Percentiles rank a stretch among this genome's conserved stretches.
Conservation (phyloP, 331 rosid species). For the Telfairia occidentalis region DNA sequence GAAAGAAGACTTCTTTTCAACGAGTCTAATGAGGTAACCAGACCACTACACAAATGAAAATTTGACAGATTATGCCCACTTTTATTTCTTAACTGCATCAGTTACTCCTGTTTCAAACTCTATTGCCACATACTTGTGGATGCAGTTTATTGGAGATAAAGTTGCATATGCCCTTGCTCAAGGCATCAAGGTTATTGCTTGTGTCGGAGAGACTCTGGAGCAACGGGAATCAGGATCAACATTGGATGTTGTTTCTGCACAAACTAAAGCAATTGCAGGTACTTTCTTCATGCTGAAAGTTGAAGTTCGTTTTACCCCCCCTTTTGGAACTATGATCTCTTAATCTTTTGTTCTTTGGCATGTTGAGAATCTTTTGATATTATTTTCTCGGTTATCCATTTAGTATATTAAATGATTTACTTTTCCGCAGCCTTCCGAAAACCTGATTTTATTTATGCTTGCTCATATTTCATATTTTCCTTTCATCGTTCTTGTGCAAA, state of each 20-base stretch:
- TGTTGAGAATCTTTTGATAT: not conserved
- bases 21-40: slow-evolving; percentile 59
- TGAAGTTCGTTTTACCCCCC: not conserved
- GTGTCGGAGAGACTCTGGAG: slow-evolving; percentile 93
- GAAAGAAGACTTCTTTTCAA: slow-evolving; percentile 61
- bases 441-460: not conserved
- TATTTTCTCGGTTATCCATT: not conserved
- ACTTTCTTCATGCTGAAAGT: not conserved
- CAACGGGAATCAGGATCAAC: slow-evolving; percentile 82
- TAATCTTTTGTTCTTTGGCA: not conserved
- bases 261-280: slow-evolving; percentile 85
- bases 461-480: not conserved
- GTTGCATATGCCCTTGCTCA: slow-evolving; percentile 77
- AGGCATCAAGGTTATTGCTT: slow-evolving; percentile 82
- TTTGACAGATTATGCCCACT: not conserved
- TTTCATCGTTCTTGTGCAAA: not conserved
- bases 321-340: not conserved
- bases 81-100: not conserved
- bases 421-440: not conserved
- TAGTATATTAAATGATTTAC: not conserved
- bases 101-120: not conserved
- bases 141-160: slow-evolving; percentile 67
- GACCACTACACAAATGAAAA: not conserved
- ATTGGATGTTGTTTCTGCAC: slow-evolving; percentile 52
- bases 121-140: not conserved